Conservation (phyloP, 495 filamentous ascomycete species). For the Margaritispora aquatica region DNA sequence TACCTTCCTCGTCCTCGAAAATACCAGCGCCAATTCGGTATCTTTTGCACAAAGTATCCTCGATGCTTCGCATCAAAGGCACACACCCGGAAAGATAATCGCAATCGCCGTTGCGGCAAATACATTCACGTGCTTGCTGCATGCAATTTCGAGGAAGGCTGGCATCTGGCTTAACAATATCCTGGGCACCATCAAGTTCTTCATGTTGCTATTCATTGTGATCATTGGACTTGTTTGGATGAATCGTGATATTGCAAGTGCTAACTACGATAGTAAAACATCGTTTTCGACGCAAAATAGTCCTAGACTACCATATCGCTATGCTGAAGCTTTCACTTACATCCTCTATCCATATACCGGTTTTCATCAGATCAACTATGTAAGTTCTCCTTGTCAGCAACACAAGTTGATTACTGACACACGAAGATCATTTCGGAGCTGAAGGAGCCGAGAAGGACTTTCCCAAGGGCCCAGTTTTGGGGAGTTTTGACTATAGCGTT, state of each 20-base stretch:
- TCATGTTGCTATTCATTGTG: slow-evolving; percentile 36
- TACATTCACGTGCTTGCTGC: slow-evolving; percentile 38
- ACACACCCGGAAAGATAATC: slow-evolving; percentile 28
- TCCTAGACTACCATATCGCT: not conserved
- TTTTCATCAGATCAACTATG: slow-evolving; percentile 15
- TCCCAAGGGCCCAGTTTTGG: not conserved
- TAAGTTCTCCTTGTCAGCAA: not conserved
- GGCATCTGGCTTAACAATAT: slow-evolving; percentile 46
- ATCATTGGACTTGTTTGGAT: slow-evolving; percentile 13
- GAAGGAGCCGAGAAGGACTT: slow-evolving; percentile 1
- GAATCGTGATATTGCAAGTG: slow-evolving; percentile 4
- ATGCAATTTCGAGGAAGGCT: slow-evolving; percentile 38
- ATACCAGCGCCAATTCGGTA: slow-evolving; percentile 42
- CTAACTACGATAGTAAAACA: slow-evolving; percentile 26
- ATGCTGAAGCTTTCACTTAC: slow-evolving; percentile 9
- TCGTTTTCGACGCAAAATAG: slow-evolving; percentile 24
- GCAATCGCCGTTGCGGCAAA: slow-evolving; percentile 30
- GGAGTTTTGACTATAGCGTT: slow-evolving; percentile 3
- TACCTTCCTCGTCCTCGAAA: slow-evolving; percentile 43
- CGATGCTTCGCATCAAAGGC: not conserved
- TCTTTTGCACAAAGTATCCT: slow-evolving; percentile 30
- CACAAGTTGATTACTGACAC: not conserved
- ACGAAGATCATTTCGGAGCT: slow-evolving; percentile 6
- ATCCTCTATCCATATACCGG: slow-evolving; percentile 2
- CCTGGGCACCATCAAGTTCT: slow-evolving; percentile 41